These are phyloP conservation scores for Byssoonygena ceratinophila DNA, from an alignment of 2,329 filamentous ascomycete genomes.

Conservation along the genomic window DNA sequence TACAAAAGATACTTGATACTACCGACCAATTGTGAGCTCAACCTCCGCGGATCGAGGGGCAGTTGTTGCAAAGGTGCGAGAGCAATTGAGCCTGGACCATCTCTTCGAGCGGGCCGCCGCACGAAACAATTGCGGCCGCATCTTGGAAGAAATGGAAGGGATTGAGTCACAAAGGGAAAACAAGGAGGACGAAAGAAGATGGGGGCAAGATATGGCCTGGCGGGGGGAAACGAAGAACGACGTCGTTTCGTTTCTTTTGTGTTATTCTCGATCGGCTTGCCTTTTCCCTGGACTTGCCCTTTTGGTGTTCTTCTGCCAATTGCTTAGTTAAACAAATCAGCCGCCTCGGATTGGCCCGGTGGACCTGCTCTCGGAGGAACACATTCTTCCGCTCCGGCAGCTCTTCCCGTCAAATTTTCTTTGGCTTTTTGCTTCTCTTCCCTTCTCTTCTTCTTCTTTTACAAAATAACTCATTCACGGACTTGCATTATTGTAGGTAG, in stretches of 20 bases:
- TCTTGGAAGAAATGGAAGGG: slow-evolving; percentile 29
- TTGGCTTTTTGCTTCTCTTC: slow-evolving; percentile 19
- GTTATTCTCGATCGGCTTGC: slow-evolving; percentile 15
- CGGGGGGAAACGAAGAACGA: slow-evolving; percentile 1
- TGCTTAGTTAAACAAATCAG: slow-evolving; percentile 27
- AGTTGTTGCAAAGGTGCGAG: slow-evolving; percentile 74
- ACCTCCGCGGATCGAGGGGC: slow-evolving; percentile 75
- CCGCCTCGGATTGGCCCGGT: slow-evolving; percentile 30
- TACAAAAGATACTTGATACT: slow-evolving; percentile 46
- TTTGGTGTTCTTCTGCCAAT: no score
- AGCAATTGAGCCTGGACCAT: slow-evolving; percentile 46
- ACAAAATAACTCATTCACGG: slow-evolving; percentile 46
- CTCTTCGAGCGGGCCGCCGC: slow-evolving; percentile 49
- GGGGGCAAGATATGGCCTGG: background rate
- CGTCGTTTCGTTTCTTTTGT: slow-evolving; percentile 11
- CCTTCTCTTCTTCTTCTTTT: slow-evolving; percentile 25
- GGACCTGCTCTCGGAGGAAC: slow-evolving; percentile 21
- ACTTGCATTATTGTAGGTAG: slow-evolving; percentile 58
- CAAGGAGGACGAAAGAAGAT: background rate
- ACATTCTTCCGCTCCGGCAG: slow-evolving; percentile 21
- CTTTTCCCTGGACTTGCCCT: slow-evolving; percentile 10
- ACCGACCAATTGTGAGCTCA: slow-evolving; percentile 84
- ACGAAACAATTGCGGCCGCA: slow-evolving; percentile 56
- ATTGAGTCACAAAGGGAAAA: slow-evolving; percentile 8
- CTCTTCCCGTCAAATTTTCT: slow-evolving; percentile 4